phyloP scores from a whole-genome alignment of 1,284 basidiomycete species.

The Earliella scabrosa region DNA sequence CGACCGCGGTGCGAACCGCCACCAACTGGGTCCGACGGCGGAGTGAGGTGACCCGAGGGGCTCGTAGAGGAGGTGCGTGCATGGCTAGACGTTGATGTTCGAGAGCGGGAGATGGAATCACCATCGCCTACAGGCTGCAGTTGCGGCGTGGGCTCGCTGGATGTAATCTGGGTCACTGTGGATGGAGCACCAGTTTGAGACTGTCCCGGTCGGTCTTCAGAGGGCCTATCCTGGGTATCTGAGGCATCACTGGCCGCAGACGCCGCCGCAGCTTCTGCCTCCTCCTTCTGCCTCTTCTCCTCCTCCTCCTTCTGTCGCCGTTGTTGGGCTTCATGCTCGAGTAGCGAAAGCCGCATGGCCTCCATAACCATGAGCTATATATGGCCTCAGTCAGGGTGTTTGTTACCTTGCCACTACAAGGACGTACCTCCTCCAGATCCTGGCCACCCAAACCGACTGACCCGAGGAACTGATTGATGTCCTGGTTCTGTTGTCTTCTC shows the following conservation, averaged over 20 bases:
- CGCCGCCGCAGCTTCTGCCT: slow-evolving; percentile 18
- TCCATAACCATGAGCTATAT: slow-evolving; percentile 96
- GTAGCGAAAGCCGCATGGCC: slow-evolving; percentile 93
- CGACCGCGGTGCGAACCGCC: slow-evolving; percentile 1
- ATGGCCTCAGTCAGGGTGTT: slow-evolving; percentile 4
- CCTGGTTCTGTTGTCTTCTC: slow-evolving; percentile 55
- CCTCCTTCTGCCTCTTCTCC: slow-evolving; percentile 46
- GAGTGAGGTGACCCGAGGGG: not conserved
- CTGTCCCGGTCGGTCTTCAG: not conserved
- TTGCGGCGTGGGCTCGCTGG: not conserved
- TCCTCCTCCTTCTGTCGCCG: slow-evolving; percentile 67
- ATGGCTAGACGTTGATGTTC: slow-evolving; percentile 1
- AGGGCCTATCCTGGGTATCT: not conserved
- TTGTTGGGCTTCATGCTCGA: slow-evolving; percentile 89
- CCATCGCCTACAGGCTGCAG: not conserved
- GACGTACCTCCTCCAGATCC: slow-evolving; percentile 86
- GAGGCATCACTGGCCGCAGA: slow-evolving; percentile 4
- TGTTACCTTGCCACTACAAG: no score
- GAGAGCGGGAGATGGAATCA: slow-evolving; percentile 5
- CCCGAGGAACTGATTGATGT: slow-evolving; percentile 62
- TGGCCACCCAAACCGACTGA: slow-evolving; percentile 74
- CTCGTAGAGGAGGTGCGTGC: slow-evolving; percentile 1
- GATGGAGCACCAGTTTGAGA: slow-evolving; percentile 7
- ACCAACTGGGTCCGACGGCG: not conserved
- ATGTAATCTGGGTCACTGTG: not conserved